Base-by-base conservation (phyloP, 2,329 filamentous ascomycete genomes). In the Dothidotthia symphoricarpi region DNA sequence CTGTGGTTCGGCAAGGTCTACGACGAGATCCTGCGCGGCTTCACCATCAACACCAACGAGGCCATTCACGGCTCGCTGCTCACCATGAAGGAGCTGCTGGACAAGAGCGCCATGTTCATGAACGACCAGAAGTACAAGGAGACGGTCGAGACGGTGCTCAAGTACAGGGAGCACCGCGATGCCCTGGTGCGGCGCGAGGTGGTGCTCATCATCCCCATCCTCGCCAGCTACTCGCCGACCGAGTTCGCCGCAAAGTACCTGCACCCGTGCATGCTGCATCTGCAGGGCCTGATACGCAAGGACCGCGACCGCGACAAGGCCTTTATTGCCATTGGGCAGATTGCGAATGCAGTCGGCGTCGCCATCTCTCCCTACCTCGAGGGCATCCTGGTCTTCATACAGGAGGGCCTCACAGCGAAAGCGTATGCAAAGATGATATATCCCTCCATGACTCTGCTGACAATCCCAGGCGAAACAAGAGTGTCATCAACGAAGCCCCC, bases 91-190 rank as follows among this genome's bases (percentile, higher is more conserved):
- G 91, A 97, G 69, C 78, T 98, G 31, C 80, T 98, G 13, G 81
- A 93, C 47, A 91, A 95, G 64, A 93, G 93, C 36, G 90, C 89
- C 55, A 98, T 98, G 91, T 98, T 95, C 68, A 97, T 98, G 93
- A 89, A 95, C 58, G 87, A 90, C 26, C 82, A 90, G 27, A 69
- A 70, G 61, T 98, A 97, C 67, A 81, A 85, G 41, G 88, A 95
- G 54, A 85, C 88, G 9, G 97, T 91, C 64, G 93, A 98, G 47
- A 90, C 93, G 47, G 87, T 96, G 24, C 83, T 91, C 50, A 85
- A 86, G 45, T 87, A 95, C 66, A 95, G 95, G 66, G 93, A 98
- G 54, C 88, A 97, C 55, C 82, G 88, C 36, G 94, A 98, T 54
- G 74, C 82, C 3, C 85, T 89, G 24, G 93, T 97, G 52, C 80